A percentile compares a stretch with the other conserved stretches of the same genome.
phyloP scores from a whole-genome alignment of 352 stramenopile genomes.

The Pythium guiyangense region DNA sequence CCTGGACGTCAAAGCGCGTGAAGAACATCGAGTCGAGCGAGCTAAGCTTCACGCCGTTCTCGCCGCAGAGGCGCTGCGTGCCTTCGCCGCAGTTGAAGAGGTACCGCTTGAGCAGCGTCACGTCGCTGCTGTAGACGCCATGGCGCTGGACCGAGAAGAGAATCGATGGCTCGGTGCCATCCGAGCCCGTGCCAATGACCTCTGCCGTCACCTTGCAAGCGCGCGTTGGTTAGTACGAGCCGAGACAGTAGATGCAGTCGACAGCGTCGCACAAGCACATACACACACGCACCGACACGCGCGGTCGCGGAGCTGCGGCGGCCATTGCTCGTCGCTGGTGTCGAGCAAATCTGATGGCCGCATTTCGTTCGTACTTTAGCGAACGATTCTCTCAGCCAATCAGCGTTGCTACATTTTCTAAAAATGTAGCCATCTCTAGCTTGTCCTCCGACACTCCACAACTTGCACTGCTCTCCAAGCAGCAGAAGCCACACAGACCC shows the following conservation, averaged over 20 bases:
- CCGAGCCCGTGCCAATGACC: slow-evolving; percentile 53
- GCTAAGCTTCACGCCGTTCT: slow-evolving; percentile 67
- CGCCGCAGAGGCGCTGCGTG: slow-evolving; percentile 57
- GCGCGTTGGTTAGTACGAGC: no score
- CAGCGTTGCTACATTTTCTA: neutral
- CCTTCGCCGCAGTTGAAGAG: slow-evolving; percentile 74
- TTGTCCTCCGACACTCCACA: no score
- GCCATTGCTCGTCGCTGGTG: no score
- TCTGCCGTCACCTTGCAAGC: slow-evolving; percentile 37
- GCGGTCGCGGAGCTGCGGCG: no score
- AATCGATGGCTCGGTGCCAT: slow-evolving; percentile 66
- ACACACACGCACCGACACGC: no score
- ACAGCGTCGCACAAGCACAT: no score
- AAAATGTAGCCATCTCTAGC: neutral
- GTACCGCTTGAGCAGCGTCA: slow-evolving; percentile 54
- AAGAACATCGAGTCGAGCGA: slow-evolving; percentile 66
- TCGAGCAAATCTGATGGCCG: no score
- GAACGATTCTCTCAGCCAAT: neutral
- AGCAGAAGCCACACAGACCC: neutral
- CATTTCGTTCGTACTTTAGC: no score
- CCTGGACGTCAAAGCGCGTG: slow-evolving; percentile 56
- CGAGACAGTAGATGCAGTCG: no score
- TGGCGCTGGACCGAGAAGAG: slow-evolving; percentile 64
- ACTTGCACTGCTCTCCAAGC: neutral
- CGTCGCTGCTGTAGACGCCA: slow-evolving; percentile 56